A percentile compares a stretch with the other conserved stretches of the same genome.
phyloP scores from a whole-genome alignment of 495 filamentous ascomycete species.

The Aspergillus avenaceus region DNA sequence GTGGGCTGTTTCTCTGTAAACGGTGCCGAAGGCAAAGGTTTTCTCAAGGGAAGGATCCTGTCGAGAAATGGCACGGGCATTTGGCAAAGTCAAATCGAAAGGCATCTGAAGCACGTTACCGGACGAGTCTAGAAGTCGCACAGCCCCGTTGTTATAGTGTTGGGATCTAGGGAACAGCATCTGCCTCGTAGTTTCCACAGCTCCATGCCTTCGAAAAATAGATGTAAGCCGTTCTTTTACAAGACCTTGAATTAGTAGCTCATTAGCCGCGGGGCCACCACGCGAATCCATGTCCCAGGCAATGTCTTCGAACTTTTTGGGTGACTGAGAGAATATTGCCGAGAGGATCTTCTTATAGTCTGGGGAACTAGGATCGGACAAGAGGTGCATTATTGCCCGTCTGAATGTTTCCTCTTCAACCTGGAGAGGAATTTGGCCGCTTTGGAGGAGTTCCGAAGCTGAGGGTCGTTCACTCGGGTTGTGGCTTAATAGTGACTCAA shows the following conservation, averaged over 20 bases:
- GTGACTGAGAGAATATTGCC: slow-evolving; percentile 70
- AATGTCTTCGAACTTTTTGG: slow-evolving; percentile 74
- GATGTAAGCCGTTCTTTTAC: slow-evolving; percentile 71
- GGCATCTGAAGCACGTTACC: slow-evolving; percentile 87
- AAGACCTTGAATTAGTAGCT: slow-evolving; percentile 66
- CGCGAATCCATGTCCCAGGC: slow-evolving; percentile 75
- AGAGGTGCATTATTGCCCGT: slow-evolving; percentile 70
- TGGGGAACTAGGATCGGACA: slow-evolving; percentile 74
- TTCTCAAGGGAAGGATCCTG: slow-evolving; percentile 63
- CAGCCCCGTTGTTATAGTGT: slow-evolving; percentile 68
- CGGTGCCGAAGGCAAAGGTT: slow-evolving; percentile 83
- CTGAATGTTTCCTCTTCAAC: slow-evolving; percentile 90
- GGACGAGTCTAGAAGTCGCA: slow-evolving; percentile 74
- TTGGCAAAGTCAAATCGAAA: slow-evolving; percentile 84
- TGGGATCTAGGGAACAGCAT: slow-evolving; percentile 76
- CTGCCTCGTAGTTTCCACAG: slow-evolving; percentile 72
- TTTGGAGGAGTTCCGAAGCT: slow-evolving; percentile 78
- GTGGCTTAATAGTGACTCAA: slow-evolving; percentile 76
- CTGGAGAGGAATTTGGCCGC: slow-evolving; percentile 82
- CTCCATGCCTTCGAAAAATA: slow-evolving; percentile 89
- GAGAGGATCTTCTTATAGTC: slow-evolving; percentile 87
- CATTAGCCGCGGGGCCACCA: slow-evolving; percentile 51
- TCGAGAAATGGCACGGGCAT: slow-evolving; percentile 80
- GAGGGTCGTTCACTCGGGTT: slow-evolving; percentile 76
- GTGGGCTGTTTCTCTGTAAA: slow-evolving; percentile 75